Percentiles rank a stretch among this genome's conserved stretches.
These are phyloP conservation scores for Thelonectria discophora DNA, from an alignment of 2,329 filamentous ascomycete genomes.

Conservation along the genomic window DNA sequence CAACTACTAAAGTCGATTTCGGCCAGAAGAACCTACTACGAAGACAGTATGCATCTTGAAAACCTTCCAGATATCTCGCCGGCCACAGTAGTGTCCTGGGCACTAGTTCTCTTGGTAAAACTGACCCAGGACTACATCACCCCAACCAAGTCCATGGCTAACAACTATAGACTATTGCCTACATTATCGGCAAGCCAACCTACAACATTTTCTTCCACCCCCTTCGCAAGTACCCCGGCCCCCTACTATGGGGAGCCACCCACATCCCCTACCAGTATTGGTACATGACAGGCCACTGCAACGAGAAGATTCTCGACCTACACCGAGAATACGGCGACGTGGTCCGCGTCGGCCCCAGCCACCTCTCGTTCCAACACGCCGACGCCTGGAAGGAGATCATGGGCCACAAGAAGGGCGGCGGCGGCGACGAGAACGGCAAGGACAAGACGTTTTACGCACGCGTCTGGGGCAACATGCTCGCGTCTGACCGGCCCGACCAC, in stretches of 20 bases:
- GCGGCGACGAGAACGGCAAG: conserved; percentile 5
- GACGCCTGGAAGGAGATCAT: conserved; percentile 13
- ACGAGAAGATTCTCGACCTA: background rate
- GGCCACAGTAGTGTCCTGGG: background rate
- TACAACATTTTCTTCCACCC: conserved; percentile 15
- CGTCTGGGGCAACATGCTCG: conserved; percentile 11
- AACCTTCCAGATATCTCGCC: background rate
- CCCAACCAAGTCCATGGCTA: background rate
- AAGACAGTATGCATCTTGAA: background rate
- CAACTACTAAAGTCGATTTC: background rate
- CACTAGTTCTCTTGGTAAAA: background rate
- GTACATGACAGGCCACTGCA: background rate
- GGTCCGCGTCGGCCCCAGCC: conserved; percentile 8
- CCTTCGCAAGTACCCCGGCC: conserved; percentile 14
- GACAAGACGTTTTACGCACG: background rate
- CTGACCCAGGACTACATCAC: background rate
- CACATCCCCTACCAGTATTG: background rate
- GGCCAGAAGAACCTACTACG: background rate
- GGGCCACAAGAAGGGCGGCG: background rate
- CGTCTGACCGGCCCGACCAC: conserved; percentile 24
- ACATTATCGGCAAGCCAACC: background rate
- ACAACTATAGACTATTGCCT: background rate
- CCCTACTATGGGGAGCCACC: conserved; percentile 3
- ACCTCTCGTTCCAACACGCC: conserved; percentile 6
- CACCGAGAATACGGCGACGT: conserved; percentile 10